Evolutionary conservation across 345 rosid genomes (phyloP), one percentile per base, ranked within the genome.

Genomic region (Pistacia vera): DNA sequence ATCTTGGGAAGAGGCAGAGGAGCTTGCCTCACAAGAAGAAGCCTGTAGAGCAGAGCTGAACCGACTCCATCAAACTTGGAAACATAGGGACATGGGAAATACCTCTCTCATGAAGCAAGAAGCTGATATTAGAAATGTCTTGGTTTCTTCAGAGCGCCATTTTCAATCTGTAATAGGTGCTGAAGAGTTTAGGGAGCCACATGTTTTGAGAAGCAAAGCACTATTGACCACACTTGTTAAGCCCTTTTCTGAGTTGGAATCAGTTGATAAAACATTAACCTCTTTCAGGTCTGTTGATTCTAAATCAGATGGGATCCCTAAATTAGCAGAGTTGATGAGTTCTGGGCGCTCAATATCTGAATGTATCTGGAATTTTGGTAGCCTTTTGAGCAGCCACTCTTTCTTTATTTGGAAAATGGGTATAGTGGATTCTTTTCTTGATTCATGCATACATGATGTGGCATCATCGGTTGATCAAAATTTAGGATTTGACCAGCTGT

Each of bases 1-100:
- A 56, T 94, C 97, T 20, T 94, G 98, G 97, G 98, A 94, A 86
- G 98, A 94, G 82, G 98, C 97, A 61, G 98, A 94, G 86, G 97
- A 94, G 84, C 90, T 94, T 68, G 92, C 92, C 72, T 91, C 98
- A 68, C 98, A 94, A 82, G 98, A 92, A 88, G 98, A 94, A 88
- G 90, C 96, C 83, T 94, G 93, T 81, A 85, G 92, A 85, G 91
- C 86, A 67, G 94, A 90, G 85, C 88, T 94, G 79, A 95, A 90
- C 77, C 88, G 87, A 72, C 96, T 94, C 75, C 94, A 92, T 80
- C 93, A 86, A 78, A 78, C 92, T 65, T 94, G 98, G 98, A 90
- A 87, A 78, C 93, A 88, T 78, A 90, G 86, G 80, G 97, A 92
- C 66, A 80, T 86, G 70, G 86, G 84, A 63, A 79, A 83, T 80